Evolutionary conservation across 352 stramenopile genomes (phyloP).

Genomic region (Peronospora destructor): DNA sequence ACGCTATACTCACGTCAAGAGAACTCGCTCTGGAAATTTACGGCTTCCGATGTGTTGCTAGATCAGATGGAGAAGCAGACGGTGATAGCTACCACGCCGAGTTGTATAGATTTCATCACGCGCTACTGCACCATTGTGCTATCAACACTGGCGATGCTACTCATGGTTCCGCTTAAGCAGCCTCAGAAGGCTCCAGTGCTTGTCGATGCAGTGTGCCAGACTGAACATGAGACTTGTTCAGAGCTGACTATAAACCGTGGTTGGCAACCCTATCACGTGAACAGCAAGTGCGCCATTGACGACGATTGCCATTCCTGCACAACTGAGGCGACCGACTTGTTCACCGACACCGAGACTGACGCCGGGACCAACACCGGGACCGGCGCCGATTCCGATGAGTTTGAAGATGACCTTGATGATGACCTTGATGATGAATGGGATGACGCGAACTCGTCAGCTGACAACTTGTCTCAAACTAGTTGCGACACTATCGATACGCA

Average conservation of each 20-base stretch:
- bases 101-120: slow-evolving; percentile 6
- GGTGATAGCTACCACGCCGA: background rate
- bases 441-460: slow-evolving; percentile 5
- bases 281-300: slow-evolving; percentile 9
- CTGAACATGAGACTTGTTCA: slow-evolving; percentile 7
- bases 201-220: slow-evolving; percentile 15
- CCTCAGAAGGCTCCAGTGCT: slow-evolving; percentile 7
- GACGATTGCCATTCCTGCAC: slow-evolving; percentile 37
- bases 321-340: slow-evolving; percentile 42
- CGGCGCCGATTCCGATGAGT: background rate
- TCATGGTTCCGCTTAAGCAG: slow-evolving; percentile 14
- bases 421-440: slow-evolving; percentile 29
- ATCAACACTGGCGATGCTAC: slow-evolving; percentile 4
- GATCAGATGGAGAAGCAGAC: slow-evolving; percentile 28
- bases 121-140: slow-evolving; percentile 15
- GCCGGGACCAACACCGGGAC: too few relatives aligned
- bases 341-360: slow-evolving; percentile 33
- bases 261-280: slow-evolving; percentile 7
- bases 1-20: slow-evolving; percentile 16
- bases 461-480: slow-evolving; percentile 9
- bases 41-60: slow-evolving; percentile 16
- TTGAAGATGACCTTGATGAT: slow-evolving; percentile 20
- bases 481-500: slow-evolving; percentile 15
- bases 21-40: slow-evolving; percentile 5
- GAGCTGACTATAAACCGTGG: slow-evolving; percentile 9